Evolutionary conservation across 2,329 filamentous ascomycete species (phyloP).

Genomic region (Fusarium caatingaense): DNA sequence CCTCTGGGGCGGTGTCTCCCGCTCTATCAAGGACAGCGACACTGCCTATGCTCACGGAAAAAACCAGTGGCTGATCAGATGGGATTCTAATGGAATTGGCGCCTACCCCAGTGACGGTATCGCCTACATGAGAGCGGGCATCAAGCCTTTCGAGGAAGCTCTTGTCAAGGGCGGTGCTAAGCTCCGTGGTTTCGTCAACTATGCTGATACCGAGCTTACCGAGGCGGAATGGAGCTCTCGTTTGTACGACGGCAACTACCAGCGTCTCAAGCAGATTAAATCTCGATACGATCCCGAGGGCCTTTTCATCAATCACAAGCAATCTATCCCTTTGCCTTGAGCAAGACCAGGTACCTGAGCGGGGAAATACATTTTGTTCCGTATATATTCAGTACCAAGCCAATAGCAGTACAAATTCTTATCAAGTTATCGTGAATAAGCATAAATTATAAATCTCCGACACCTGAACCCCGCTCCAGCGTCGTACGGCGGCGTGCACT

Average conservation of each 20-base stretch:
- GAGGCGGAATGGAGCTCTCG: conserved; percentile 43
- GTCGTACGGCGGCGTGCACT: background rate
- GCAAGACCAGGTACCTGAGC: too few species aligned
- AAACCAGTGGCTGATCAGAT: conserved; percentile 43
- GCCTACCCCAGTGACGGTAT: conserved; percentile 38
- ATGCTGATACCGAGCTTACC: conserved; percentile 41
- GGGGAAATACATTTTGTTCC: background rate
- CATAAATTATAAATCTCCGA: conserved; percentile 1
- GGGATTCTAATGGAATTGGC: conserved; percentile 32
- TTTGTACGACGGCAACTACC: conserved; percentile 39
- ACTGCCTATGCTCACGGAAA: conserved; percentile 41
- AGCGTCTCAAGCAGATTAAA: conserved; percentile 40
- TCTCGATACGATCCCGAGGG: conserved; percentile 35
- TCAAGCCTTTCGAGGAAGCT: conserved; percentile 41
- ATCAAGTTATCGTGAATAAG: background rate
- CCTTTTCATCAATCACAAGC: conserved; percentile 37
- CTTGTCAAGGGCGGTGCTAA: conserved; percentile 30
- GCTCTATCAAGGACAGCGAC: conserved; percentile 34
- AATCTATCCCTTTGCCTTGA: conserved; percentile 37
- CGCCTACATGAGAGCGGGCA: conserved; percentile 35
- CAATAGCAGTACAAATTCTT: conserved; percentile 3
- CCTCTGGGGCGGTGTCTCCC: conserved; percentile 45
- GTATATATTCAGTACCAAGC: background rate
- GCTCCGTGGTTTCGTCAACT: conserved; percentile 45
- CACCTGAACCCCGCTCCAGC: background rate